These are phyloP conservation scores for Crataegus laevigata DNA, from an alignment of 306 rosid genomes.

Conservation along the genomic window DNA sequence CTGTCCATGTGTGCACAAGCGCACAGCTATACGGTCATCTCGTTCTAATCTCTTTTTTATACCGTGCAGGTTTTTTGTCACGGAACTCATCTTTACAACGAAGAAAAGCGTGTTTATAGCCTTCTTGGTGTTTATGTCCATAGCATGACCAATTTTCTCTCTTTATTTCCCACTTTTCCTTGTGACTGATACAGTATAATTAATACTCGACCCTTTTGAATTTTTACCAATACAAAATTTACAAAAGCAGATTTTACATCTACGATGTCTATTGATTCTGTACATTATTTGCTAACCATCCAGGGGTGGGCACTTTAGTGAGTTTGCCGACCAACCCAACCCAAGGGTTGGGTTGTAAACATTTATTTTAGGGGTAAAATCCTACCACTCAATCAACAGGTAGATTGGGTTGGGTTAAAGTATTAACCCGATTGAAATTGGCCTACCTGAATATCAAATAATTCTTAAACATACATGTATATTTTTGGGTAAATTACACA, in stretches of 20 bases:
- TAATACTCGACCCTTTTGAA: background rate
- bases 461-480: background rate
- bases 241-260: background rate
- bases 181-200: background rate
- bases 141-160: background rate
- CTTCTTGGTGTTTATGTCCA: background rate
- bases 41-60: background rate
- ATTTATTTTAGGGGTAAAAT: too few relatives aligned
- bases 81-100: background rate
- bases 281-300: background rate
- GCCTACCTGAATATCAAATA: background rate
- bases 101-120: background rate
- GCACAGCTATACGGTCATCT: background rate
- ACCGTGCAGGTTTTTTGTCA: background rate
- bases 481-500: too few relatives aligned
- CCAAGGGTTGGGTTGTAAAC: background rate
- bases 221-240: background rate
- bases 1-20: background rate
- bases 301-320: background rate
- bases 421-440: background rate
- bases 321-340: background rate
- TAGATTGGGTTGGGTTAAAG: too few relatives aligned
- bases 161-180: background rate
- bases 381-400: too few relatives aligned
- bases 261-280: background rate